Evolutionary conservation across 2,329 filamentous ascomycete genomes (phyloP).

Genomic region (Penicillium hesseltinei): DNA sequence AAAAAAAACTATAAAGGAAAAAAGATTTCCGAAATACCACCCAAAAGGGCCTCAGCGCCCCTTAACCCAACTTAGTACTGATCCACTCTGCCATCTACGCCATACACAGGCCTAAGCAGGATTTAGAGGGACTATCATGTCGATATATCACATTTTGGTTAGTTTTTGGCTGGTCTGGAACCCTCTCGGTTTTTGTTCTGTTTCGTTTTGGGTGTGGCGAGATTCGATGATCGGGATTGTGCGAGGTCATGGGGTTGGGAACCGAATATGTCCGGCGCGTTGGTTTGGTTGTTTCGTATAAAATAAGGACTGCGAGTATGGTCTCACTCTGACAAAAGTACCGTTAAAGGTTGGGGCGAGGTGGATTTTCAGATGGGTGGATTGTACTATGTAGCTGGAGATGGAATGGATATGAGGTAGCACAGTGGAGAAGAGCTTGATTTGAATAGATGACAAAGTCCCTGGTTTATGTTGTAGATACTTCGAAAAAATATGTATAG

Average conservation of each 20-base stretch:
- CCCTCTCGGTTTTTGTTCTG: not conserved
- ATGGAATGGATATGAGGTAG: not conserved
- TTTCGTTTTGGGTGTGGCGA: not conserved
- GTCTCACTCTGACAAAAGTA: conserved; percentile 1
- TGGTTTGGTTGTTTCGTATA: not conserved
- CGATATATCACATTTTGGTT: conserved; percentile 2
- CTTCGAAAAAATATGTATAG: not conserved
- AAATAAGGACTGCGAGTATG: not conserved
- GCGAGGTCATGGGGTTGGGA: not conserved
- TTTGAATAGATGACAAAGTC: not conserved
- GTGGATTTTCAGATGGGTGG: not conserved
- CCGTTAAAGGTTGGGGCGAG: not conserved
- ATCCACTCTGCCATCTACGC: not conserved
- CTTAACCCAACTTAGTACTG: not conserved
- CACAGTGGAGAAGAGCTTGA: not conserved
- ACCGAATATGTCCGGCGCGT: not conserved
- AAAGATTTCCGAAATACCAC: not conserved
- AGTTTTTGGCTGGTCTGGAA: not conserved
- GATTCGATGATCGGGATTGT: not conserved
- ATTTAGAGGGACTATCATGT: not conserved
- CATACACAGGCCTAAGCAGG: not conserved
- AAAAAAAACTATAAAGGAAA: not conserved
- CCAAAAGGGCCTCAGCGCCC: not conserved
- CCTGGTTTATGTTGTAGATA: no score
- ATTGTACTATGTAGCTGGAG: not conserved